Conservation (phyloP, 805 yeast species). For the Priceomyces haplophilus region DNA sequence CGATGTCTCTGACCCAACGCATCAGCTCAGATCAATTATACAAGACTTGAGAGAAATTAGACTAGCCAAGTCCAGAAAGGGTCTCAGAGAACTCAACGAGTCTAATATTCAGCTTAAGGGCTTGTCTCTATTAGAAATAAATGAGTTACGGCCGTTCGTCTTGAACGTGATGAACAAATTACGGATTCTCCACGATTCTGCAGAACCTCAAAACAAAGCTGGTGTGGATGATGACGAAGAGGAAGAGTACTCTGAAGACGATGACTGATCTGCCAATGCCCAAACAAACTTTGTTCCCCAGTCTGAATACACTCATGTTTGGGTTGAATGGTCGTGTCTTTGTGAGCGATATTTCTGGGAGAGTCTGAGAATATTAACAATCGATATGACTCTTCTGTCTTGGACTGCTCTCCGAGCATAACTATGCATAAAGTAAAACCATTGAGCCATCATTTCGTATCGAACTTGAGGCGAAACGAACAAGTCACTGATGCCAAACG, state of each 20-base stretch:
- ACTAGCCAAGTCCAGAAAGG: constrained; percentile 74
- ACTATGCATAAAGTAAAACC: constrained; percentile 13
- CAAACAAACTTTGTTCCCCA: no score
- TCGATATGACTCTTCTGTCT: neutral
- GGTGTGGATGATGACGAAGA: constrained; percentile 16
- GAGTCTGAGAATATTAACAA: neutral
- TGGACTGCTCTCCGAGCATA: neutral
- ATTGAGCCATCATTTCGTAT: constrained; percentile 30
- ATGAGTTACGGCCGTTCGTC: constrained; percentile 82
- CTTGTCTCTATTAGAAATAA: constrained; percentile 77
- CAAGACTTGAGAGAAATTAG: constrained; percentile 87
- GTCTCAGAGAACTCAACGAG: constrained; percentile 74
- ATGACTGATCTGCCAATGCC: constrained; percentile 2
- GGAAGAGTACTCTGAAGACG: constrained; percentile 7
- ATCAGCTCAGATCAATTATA: constrained; percentile 62
- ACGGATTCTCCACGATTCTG: constrained; percentile 48
- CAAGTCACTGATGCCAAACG: constrained; percentile 48
- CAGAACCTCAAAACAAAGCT: constrained; percentile 10
- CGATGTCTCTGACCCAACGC: constrained; percentile 72
- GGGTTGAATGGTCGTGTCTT: neutral
- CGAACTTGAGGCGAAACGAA: constrained; percentile 34
- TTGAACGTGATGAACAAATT: constrained; percentile 77
- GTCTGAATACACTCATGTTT: no score
- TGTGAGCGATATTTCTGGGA: neutral
- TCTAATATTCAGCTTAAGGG: constrained; percentile 81